phyloP scores from a whole-genome alignment of 768 basidiomycete genomes.

The Coprinellus aureogranulatus region DNA sequence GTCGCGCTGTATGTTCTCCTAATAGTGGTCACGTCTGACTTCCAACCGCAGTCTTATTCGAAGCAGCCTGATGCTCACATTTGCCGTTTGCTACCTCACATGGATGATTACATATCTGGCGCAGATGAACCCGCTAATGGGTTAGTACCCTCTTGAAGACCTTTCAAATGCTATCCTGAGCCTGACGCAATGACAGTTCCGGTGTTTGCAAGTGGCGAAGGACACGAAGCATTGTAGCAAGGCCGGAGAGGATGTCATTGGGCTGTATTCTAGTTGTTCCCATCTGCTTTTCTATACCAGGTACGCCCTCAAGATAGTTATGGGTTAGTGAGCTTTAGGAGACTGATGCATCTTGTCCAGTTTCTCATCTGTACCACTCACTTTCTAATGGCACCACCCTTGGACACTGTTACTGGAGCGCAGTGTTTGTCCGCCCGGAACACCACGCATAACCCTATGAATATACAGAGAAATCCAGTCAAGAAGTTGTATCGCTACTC shows the following conservation, averaged over 20 bases:
- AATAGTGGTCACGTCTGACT: not conserved
- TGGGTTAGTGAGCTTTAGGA: not conserved
- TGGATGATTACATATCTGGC: constrained; percentile 98
- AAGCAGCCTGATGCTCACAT: constrained; percentile 71
- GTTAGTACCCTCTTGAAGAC: constrained; percentile 41
- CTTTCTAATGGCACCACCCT: constrained; percentile 14
- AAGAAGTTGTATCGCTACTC: constrained; percentile 35
- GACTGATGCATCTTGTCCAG: constrained; percentile 17
- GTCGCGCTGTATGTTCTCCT: constrained; percentile 18
- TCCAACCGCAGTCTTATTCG: constrained; percentile 81
- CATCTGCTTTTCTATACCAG: constrained; percentile 31
- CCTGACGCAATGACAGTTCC: no score
- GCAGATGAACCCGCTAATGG: constrained; percentile 85
- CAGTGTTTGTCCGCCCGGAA: no score
- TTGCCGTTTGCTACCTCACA: constrained; percentile 88
- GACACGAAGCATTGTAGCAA: no score
- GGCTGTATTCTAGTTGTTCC: constrained; percentile 3
- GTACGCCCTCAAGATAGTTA: constrained; percentile 15
- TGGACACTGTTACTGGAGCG: no score
- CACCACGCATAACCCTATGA: no score
- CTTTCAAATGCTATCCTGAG: no score
- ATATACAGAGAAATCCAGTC: constrained; percentile 12
- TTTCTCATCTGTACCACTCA: not conserved
- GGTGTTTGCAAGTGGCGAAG: not conserved
- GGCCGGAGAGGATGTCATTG: not conserved